These are phyloP conservation scores for Isatis lusitanica DNA, from an alignment of 441 rosid genomes.

Conservation along the genomic window DNA sequence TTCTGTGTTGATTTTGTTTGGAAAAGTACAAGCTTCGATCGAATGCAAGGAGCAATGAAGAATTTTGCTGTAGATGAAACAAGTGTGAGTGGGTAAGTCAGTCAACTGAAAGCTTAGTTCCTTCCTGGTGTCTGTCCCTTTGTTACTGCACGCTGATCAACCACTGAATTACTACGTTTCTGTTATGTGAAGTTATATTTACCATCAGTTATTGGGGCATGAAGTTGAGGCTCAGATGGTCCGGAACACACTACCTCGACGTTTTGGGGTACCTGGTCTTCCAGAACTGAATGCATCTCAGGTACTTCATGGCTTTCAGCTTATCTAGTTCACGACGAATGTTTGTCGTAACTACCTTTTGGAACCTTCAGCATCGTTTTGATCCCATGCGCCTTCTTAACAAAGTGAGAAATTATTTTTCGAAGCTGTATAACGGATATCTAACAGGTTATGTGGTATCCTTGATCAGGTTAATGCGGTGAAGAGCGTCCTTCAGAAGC, in stretches of 20 bases:
- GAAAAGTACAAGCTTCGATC: slow-evolving; percentile 98
- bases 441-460: neutral
- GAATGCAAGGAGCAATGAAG: slow-evolving; percentile 99
- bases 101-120: slow-evolving; percentile 17
- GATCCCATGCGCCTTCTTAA: slow-evolving; percentile 9
- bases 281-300: slow-evolving; percentile 99
- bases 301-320: slow-evolving; percentile 43
- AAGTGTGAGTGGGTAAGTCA: slow-evolving; percentile 97
- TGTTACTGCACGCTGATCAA: neutral
- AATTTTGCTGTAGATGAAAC: slow-evolving; percentile 99
- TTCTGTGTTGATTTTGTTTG: slow-evolving; percentile 99
- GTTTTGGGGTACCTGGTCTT: slow-evolving; percentile 98
- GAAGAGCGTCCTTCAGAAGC: slow-evolving; percentile 97
- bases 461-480: slow-evolving; percentile 84
- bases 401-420: neutral
- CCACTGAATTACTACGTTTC: neutral
- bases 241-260: slow-evolving; percentile 85
- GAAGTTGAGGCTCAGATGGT: slow-evolving; percentile 98
- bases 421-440: neutral
- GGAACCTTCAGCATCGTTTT: slow-evolving; percentile 9
- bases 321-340: slow-evolving; percentile 1
- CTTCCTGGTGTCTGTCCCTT: neutral
- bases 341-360: neutral
- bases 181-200: slow-evolving; percentile 67
- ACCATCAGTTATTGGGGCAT: slow-evolving; percentile 96